phyloP scores from a whole-genome alignment of 1,139 yeast genomes.

The Saccharomycopsis hybrid region DNA sequence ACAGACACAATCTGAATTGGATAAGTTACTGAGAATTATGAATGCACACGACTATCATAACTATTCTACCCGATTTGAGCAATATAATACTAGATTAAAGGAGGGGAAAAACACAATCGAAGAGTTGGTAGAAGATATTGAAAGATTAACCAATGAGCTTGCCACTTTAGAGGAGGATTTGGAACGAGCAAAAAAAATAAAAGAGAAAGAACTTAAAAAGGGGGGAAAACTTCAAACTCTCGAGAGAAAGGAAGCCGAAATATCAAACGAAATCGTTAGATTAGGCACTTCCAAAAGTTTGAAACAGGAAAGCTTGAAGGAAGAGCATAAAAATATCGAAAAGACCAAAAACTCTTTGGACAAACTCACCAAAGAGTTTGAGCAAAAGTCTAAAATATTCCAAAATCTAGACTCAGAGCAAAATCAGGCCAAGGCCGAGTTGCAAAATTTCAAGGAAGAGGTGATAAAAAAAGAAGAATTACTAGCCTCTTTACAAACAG shows the following conservation, averaged over 20 bases:
- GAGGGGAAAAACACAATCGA: slow-evolving; percentile 35
- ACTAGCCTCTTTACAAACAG: slow-evolving; percentile 78
- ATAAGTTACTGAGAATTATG: slow-evolving; percentile 64
- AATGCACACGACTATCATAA: slow-evolving; percentile 68
- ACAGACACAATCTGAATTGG: slow-evolving; percentile 75
- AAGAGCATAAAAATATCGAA: slow-evolving; percentile 34
- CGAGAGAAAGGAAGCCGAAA: slow-evolving; percentile 51
- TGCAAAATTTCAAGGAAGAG: slow-evolving; percentile 42
- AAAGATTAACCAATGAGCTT: slow-evolving; percentile 49
- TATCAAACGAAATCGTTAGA: slow-evolving; percentile 64
- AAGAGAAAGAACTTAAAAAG: slow-evolving; percentile 54
- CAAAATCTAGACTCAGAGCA: slow-evolving; percentile 28
- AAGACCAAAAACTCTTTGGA: slow-evolving; percentile 30
- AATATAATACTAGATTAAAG: slow-evolving; percentile 31
- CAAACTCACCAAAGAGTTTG: slow-evolving; percentile 22
- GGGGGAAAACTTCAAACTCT: slow-evolving; percentile 58
- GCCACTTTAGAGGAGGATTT: slow-evolving; percentile 56
- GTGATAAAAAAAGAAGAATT: slow-evolving; percentile 68
- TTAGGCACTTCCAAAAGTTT: slow-evolving; percentile 58
- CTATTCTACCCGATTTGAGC: slow-evolving; percentile 37
- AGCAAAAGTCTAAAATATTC: slow-evolving; percentile 19
- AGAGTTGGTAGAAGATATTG: slow-evolving; percentile 35
- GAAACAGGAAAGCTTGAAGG: slow-evolving; percentile 45
- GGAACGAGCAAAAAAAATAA: slow-evolving; percentile 44
- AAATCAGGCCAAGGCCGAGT: slow-evolving; percentile 36